These are phyloP conservation scores for Pichia inconspicua DNA, from an alignment of 1,139 yeast genomes.

Conservation along the genomic window DNA sequence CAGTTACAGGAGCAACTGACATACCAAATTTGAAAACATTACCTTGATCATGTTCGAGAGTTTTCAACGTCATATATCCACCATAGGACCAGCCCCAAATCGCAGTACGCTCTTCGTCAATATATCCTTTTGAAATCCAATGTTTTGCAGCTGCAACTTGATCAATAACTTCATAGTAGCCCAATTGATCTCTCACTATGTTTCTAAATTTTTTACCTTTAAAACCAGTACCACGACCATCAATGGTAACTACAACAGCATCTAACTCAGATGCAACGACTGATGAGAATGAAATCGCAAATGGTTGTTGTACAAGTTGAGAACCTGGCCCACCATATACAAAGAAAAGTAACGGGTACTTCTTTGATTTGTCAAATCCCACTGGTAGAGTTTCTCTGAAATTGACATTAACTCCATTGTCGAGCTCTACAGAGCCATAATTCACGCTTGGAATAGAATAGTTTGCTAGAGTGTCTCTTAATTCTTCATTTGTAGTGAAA, in stretches of 20 bases:
- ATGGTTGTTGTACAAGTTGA: constrained; percentile 52
- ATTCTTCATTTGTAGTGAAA: constrained; percentile 43
- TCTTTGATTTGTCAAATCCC: constrained; percentile 40
- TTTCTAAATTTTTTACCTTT: constrained; percentile 55
- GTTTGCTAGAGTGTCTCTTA: constrained; percentile 32
- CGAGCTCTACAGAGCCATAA: constrained; percentile 42
- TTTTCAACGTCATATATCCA: constrained; percentile 68
- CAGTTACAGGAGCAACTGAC: constrained; percentile 76
- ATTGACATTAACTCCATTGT: constrained; percentile 33
- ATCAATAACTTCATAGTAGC: constrained; percentile 61
- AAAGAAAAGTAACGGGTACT: constrained; percentile 65
- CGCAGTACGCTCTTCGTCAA: constrained; percentile 53
- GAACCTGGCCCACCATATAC: constrained; percentile 85
- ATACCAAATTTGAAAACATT: constrained; percentile 60
- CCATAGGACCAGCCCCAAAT: constrained; percentile 88
- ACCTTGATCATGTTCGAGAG: constrained; percentile 57
- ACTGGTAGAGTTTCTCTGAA: constrained; percentile 59
- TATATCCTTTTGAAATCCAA: constrained; percentile 48
- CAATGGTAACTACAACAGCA: constrained; percentile 72
- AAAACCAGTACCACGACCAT: constrained; percentile 78
- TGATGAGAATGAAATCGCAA: constrained; percentile 49
- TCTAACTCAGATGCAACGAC: constrained; percentile 61
- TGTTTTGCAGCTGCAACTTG: constrained; percentile 61
- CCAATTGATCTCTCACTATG: constrained; percentile 57
- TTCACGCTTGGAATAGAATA: constrained; percentile 43